These are phyloP conservation scores for Didymella pinodella DNA, from an alignment of 2,329 filamentous ascomycete genomes.

Conservation along the genomic window DNA sequence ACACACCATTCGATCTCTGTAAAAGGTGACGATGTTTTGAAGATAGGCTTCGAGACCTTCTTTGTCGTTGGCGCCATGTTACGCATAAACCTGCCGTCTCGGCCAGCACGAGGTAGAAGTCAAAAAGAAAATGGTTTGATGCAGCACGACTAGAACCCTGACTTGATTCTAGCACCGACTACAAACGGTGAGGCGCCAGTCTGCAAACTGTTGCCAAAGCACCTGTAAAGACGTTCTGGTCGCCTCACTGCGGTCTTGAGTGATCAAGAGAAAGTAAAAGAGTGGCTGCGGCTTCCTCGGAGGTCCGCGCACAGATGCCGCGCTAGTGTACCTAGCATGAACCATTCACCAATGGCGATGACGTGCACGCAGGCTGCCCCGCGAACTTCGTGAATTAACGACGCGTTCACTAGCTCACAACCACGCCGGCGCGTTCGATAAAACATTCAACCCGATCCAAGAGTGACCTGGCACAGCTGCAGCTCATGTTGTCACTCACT, in stretches of 20 bases:
- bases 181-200: not conserved
- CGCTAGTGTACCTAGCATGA: conserved; percentile 4
- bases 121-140: not conserved
- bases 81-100: not conserved
- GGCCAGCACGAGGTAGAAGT: not conserved
- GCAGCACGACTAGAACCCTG: not conserved
- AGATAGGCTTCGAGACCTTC: conserved; percentile 60
- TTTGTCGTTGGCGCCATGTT: conserved; percentile 37
- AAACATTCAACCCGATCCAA: conserved; percentile 25
- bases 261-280: not conserved
- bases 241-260: not conserved
- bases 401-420: conserved; percentile 68
- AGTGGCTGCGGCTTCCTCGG: conserved; percentile 12
- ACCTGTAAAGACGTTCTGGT: not conserved
- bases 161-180: not conserved
- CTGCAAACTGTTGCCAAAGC: not conserved
- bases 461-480: conserved; percentile 15
- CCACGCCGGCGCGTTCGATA: conserved; percentile 76
- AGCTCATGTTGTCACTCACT: conserved; percentile 40
- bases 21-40: conserved; percentile 72
- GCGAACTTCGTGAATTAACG: conserved; percentile 20
- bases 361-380: conserved; percentile 18
- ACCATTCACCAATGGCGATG: conserved; percentile 14
- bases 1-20: conserved; percentile 67
- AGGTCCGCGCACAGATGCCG: conserved; percentile 11